Conservation (phyloP, 495 filamentous ascomycete genomes). For the Parmelia sp. region DNA sequence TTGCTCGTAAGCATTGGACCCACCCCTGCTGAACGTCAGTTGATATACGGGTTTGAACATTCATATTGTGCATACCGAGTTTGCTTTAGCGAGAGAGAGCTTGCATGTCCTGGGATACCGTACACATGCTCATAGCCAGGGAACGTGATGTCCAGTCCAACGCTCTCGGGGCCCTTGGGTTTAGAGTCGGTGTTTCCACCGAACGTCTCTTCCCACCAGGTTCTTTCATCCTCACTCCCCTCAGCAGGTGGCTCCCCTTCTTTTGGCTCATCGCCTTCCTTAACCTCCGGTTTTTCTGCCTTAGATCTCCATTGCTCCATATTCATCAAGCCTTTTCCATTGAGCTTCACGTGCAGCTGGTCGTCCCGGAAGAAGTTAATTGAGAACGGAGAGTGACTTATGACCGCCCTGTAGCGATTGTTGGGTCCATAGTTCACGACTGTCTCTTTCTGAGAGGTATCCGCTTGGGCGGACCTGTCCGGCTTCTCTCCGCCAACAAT, state of each 20-base stretch:
- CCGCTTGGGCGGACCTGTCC: slow-evolving; percentile 60
- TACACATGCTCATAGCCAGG: slow-evolving; percentile 87
- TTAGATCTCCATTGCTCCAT: slow-evolving; percentile 94
- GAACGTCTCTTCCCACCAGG: slow-evolving; percentile 96
- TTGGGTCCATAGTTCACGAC: slow-evolving; percentile 75
- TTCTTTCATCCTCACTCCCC: slow-evolving; percentile 63
- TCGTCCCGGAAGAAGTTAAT: slow-evolving; percentile 81
- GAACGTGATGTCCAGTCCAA: slow-evolving; percentile 86
- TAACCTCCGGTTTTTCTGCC: slow-evolving; percentile 55
- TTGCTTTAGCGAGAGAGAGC: slow-evolving; percentile 77
- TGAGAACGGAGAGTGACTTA: slow-evolving; percentile 74
- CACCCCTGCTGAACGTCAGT: slow-evolving; percentile 49
- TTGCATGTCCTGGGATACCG: slow-evolving; percentile 91
- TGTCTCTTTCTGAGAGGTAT: slow-evolving; percentile 64
- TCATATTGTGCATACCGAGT: slow-evolving; percentile 51
- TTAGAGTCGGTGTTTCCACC: slow-evolving; percentile 91
- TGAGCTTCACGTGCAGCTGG: slow-evolving; percentile 76
- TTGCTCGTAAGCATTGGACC: slow-evolving; percentile 73
- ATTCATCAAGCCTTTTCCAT: slow-evolving; percentile 80
- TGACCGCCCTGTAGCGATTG: slow-evolving; percentile 68
- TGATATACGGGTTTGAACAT: background rate
- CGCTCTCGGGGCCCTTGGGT: slow-evolving; percentile 81
- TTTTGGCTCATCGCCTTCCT: slow-evolving; percentile 43
- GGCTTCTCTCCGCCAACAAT: slow-evolving; percentile 71
- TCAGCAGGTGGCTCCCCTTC: slow-evolving; percentile 40